Base-by-base conservation (phyloP, 2,329 filamentous ascomycete genomes). In the Aspergillus fijiensis region DNA sequence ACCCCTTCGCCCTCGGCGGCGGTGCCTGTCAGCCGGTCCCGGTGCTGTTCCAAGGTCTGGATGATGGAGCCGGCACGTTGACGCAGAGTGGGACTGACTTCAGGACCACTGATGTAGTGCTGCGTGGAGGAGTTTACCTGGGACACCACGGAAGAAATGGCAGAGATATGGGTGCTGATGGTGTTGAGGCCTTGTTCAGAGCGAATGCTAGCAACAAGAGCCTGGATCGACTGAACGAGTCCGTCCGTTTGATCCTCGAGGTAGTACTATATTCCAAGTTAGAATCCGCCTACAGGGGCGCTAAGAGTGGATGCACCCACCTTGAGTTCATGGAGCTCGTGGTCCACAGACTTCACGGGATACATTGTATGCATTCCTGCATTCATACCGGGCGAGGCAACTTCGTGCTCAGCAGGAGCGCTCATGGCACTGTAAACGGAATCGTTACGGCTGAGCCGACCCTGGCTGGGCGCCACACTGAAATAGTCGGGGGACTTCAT, bases 191-290 rank as follows among this genome's bases (percentile, higher is more conserved):
- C 79, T 31, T 85, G 84, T 65, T 89, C 85, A 54, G 83, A 81
- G 57, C 89, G 88, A 63, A 92, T 88, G 31, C 86, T 86, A 57
- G 84, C 83, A 51, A 96, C 90, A 7, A 96, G 84, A n/a, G 87
- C 85, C 75, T 95, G 90, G 64, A 96, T 92, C 49, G 87, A 90
- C 65, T 91, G 87, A 27, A 95, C 88, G 60, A 96, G 83, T 3
- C 87, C 80, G 54, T 90, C 89, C 11, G 89, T 93, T 73, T 95
- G 90, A 70, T 93, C 90, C 71, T 95, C 90, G 39, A 96, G 84
- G 71, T 92, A 93, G 61, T 90, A 85, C 85, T 89, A 60, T 29
- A 59, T 31, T 56, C n/a, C 48, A 23, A 51, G 49, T 65, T 57
- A 69, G 70, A 62, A 25, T 11, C 12, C 29, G 48, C 61, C 55